These are phyloP conservation scores for Aulographum hederae DNA, from an alignment of 2,329 filamentous ascomycete species.

Conservation along the genomic window DNA sequence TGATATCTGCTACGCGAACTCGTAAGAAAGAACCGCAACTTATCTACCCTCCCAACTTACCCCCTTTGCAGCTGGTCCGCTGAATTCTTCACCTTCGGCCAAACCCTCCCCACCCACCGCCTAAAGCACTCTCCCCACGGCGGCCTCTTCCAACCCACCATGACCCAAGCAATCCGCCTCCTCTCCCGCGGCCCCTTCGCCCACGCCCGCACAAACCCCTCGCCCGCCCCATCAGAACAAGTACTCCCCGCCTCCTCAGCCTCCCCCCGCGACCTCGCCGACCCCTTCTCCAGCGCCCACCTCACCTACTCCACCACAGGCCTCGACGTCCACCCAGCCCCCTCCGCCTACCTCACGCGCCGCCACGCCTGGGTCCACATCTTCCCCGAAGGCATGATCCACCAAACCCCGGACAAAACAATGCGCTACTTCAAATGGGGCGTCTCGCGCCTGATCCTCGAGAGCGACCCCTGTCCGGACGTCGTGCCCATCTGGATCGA, in stretches of 20 bases:
- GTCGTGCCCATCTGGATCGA: slow-evolving; percentile 91
- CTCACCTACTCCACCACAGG: slow-evolving; percentile 48
- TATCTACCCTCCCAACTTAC: slow-evolving; percentile 1
- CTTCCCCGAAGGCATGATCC: slow-evolving; percentile 87
- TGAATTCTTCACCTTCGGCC: slow-evolving; percentile 74
- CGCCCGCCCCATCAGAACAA: slow-evolving; percentile 5
- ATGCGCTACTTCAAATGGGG: slow-evolving; percentile 99
- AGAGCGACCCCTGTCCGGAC: slow-evolving; percentile 71
- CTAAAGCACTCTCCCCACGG: slow-evolving; percentile 59
- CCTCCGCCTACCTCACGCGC: slow-evolving; percentile 51
- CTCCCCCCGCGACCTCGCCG: slow-evolving; percentile 17
- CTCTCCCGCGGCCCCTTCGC: slow-evolving; percentile 43
- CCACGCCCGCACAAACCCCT: slow-evolving; percentile 9
- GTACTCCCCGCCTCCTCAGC: neutral
- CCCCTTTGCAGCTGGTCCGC: too few species aligned
- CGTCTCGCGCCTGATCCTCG: slow-evolving; percentile 74
- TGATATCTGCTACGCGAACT: slow-evolving; percentile 86
- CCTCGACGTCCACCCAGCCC: slow-evolving; percentile 46
- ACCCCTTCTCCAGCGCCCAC: slow-evolving; percentile 35
- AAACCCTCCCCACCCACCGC: slow-evolving; percentile 81
- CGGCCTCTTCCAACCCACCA: slow-evolving; percentile 76
- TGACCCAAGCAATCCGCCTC: slow-evolving; percentile 69
- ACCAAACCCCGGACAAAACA: slow-evolving; percentile 61
- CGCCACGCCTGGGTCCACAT: slow-evolving; percentile 79
- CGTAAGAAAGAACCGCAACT: slow-evolving; percentile 11